Percentiles rank a stretch among this genome's conserved stretches.
Conservation (phyloP, 768 basidiomycete genomes). For the Auriculariales sp. region DNA sequence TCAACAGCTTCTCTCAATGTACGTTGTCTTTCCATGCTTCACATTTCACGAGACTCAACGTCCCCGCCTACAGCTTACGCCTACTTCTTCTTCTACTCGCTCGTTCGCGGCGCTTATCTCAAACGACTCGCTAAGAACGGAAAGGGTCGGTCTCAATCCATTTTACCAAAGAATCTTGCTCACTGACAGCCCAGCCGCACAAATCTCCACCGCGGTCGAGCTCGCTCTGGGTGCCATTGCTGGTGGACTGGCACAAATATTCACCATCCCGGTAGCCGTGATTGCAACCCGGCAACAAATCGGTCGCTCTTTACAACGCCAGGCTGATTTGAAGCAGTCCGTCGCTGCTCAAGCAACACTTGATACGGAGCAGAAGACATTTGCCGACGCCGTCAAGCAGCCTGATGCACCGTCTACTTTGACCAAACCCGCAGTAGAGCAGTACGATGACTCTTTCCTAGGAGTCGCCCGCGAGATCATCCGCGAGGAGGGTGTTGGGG, state of each 20-base stretch:
- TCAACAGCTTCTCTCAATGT: conserved; percentile 98
- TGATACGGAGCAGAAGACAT: conserved; percentile 6
- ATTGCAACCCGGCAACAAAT: conserved; percentile 97
- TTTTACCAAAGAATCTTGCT: too few species aligned
- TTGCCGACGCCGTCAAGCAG: neutral
- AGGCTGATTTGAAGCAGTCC: too few species aligned
- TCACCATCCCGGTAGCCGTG: conserved; percentile 95
- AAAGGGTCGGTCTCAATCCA: too few species aligned
- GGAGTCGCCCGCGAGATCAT: conserved; percentile 76
- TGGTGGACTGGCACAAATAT: conserved; percentile 89
- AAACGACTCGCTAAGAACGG: conserved; percentile 54
- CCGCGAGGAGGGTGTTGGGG: conserved; percentile 72
- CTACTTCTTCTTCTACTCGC: conserved; percentile 98
- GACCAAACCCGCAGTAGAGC: conserved; percentile 4
- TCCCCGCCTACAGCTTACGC: conserved; percentile 65
- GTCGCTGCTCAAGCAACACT: neutral
- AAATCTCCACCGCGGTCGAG: conserved; percentile 65
- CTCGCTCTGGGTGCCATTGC: conserved; percentile 81
- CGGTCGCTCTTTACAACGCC: conserved; percentile 34
- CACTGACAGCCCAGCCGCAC: too few species aligned
- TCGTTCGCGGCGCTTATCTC: conserved; percentile 74
- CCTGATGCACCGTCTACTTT: neutral
- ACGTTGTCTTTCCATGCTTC: conserved; percentile 19
- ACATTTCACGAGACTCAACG: neutral
- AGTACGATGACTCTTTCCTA: conserved; percentile 55